phyloP scores from a whole-genome alignment of 2,329 filamentous ascomycete species.

The Pseudogymnoascus sp. region DNA sequence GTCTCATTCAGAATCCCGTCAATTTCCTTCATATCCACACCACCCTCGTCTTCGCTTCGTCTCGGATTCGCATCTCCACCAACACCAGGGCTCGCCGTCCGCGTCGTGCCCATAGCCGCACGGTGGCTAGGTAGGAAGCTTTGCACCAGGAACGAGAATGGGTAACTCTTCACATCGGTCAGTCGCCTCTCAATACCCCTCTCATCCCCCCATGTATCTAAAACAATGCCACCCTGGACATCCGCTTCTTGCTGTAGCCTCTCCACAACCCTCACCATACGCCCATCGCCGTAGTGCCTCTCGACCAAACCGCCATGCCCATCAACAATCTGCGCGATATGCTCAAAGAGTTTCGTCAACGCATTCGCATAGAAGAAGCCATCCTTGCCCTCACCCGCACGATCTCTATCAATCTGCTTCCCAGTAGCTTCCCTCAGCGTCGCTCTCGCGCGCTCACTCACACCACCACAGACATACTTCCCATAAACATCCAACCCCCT shows the following conservation, averaged over 20 bases:
- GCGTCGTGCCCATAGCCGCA: constrained; percentile 51
- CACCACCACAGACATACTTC: constrained; percentile 90
- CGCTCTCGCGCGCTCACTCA: constrained; percentile 73
- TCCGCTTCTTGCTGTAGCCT: constrained; percentile 90
- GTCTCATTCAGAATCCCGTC: constrained; percentile 83
- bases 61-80: constrained; percentile 47
- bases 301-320: constrained; percentile 86
- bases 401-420: constrained; percentile 31
- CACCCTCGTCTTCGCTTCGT: constrained; percentile 77
- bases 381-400: constrained; percentile 52
- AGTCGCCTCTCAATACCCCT: constrained; percentile 75
- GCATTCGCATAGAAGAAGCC: constrained; percentile 88
- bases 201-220: constrained; percentile 95
- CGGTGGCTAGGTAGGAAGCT: constrained; percentile 77
- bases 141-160: constrained; percentile 93
- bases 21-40: constrained; percentile 94
- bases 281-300: constrained; percentile 84
- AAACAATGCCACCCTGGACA: constrained; percentile 88
- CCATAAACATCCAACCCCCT: constrained; percentile 93
- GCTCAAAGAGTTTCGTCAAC: constrained; percentile 88
- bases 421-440: constrained; percentile 67
- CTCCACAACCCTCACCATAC: constrained; percentile 93
- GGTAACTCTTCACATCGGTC: constrained; percentile 95
- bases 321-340: constrained; percentile 95
- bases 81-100: constrained; percentile 69